These are phyloP conservation scores for Coemansia sp. DNA, from an alignment of 192 early-diverging fungal genomes.

Conservation along the genomic window DNA sequence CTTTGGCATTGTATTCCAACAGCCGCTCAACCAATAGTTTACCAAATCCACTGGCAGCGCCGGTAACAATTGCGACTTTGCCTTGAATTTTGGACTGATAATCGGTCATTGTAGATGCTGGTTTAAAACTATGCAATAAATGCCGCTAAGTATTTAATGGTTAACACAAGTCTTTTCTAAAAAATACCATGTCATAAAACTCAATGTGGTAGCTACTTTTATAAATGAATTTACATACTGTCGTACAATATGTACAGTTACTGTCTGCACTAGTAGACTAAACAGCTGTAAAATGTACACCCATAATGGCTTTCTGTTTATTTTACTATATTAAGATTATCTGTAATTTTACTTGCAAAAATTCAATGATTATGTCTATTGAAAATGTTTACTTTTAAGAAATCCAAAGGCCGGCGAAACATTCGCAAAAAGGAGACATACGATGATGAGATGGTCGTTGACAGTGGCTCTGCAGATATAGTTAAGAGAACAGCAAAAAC, in stretches of 20 bases:
- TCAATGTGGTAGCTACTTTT: background rate
- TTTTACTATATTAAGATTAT: background rate
- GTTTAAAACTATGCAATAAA: background rate
- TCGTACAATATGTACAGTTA: background rate
- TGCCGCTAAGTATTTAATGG: background rate
- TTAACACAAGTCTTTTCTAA: background rate
- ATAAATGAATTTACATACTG: background rate
- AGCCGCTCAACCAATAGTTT: conserved; percentile 25
- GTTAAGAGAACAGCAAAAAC: conserved; percentile 30
- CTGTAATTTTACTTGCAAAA: background rate
- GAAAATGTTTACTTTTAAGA: conserved; percentile 43
- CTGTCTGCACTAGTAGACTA: background rate
- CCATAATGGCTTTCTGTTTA: background rate
- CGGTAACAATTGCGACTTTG: conserved; percentile 44
- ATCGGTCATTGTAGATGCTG: conserved; percentile 7
- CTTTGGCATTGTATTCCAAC: conserved; percentile 14
- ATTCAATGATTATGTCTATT: background rate
- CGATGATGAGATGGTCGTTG: conserved; percentile 2
- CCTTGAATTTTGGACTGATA: conserved; percentile 17
- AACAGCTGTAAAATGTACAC: background rate
- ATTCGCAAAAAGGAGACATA: conserved; percentile 31
- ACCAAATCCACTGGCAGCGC: conserved; percentile 47
- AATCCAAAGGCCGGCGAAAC: conserved; percentile 36
- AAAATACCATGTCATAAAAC: background rate
- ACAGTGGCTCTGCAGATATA: conserved; percentile 21